Conservation (phyloP, 306 rosid species). For the Trifolium fragiferum region DNA sequence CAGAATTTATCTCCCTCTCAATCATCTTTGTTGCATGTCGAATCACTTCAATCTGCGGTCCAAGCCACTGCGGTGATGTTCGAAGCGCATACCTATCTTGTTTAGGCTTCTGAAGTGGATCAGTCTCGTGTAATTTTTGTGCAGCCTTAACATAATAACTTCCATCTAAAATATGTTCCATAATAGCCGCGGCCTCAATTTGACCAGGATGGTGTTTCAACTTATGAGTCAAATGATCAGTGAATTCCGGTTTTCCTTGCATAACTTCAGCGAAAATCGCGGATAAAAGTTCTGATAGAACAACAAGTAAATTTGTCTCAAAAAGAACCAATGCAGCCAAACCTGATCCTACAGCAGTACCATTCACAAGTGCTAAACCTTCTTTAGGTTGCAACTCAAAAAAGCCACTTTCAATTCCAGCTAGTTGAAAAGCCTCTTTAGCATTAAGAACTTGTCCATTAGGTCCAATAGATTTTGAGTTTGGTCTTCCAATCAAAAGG, state of each 20-base stretch:
- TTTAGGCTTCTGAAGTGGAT: conserved; percentile 94
- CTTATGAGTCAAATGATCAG: conserved; percentile 87
- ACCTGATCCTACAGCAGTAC: conserved; percentile 95
- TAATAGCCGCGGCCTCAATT: conserved; percentile 96
- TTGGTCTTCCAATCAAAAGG: conserved; percentile 75
- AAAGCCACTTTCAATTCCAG: conserved; percentile 64
- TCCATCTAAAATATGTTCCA: conserved; percentile 92
- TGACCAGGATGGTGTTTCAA: conserved; percentile 96
- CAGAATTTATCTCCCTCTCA: conserved; percentile 93
- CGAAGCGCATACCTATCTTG: conserved; percentile 88
- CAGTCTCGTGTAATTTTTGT: conserved; percentile 63
- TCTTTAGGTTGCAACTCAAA: conserved; percentile 93
- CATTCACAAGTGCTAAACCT: conserved; percentile 87
- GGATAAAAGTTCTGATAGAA: conserved; percentile 68
- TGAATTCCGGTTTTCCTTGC: conserved; percentile 89
- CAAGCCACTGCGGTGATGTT: conserved; percentile 96
- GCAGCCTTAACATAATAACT: conserved; percentile 80
- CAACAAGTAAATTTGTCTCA: conserved; percentile 68
- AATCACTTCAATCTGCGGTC: conserved; percentile 89
- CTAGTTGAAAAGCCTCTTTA: conserved; percentile 68
- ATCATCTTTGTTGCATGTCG: conserved; percentile 81
- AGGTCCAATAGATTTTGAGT: conserved; percentile 79
- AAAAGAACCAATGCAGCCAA: conserved; percentile 81
- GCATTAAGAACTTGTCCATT: conserved; percentile 61
- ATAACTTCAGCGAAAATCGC: conserved; percentile 89